Percentiles rank a stretch among this genome's conserved stretches.
phyloP scores from a whole-genome alignment of 345 rosid species.

The Populus simonii region DNA sequence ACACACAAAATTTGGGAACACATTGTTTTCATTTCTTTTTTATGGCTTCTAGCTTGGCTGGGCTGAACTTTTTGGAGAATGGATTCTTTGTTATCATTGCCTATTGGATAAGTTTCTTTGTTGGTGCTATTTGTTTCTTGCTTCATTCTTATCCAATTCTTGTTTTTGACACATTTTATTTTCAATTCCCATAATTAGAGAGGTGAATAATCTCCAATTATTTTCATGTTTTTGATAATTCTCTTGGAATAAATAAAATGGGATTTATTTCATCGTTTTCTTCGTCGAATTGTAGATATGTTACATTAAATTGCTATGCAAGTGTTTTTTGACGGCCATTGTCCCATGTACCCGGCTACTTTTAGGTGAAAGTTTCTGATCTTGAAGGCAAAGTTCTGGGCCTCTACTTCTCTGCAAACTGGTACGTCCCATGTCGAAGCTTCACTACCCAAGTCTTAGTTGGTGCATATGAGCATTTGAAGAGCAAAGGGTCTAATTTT shows the following conservation, averaged over 20 bases:
- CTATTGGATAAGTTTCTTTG: not conserved
- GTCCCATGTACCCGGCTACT: too few relatives aligned
- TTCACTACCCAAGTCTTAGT: slow-evolving; percentile 43
- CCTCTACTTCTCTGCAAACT: slow-evolving; percentile 63
- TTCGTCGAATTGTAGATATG: not conserved
- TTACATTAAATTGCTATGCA: not conserved
- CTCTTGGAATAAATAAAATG: not conserved
- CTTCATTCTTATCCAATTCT: too few relatives aligned
- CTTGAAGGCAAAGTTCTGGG: slow-evolving; percentile 54
- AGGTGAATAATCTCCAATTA: too few relatives aligned
- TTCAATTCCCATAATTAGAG: too few relatives aligned
- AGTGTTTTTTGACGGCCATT: not conserved
- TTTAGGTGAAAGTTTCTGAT: slow-evolving; percentile 48
- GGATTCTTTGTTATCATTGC: not conserved
- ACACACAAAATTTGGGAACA: slow-evolving; percentile 1
- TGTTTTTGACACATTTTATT: too few relatives aligned
- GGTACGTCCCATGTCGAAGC: slow-evolving; percentile 50
- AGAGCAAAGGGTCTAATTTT: slow-evolving; percentile 33
- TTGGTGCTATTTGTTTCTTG: too few relatives aligned
- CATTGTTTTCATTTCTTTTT: slow-evolving; percentile 13
- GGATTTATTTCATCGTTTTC: not conserved
- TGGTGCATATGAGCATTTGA: slow-evolving; percentile 38
- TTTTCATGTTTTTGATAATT: too few relatives aligned
- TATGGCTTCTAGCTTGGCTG: too few relatives aligned
- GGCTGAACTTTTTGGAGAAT: not conserved